Percentiles rank a stretch among this genome's conserved stretches.
These are phyloP conservation scores for Fragaria nilgerrensis DNA, from an alignment of 306 rosid species.

Conservation along the genomic window DNA sequence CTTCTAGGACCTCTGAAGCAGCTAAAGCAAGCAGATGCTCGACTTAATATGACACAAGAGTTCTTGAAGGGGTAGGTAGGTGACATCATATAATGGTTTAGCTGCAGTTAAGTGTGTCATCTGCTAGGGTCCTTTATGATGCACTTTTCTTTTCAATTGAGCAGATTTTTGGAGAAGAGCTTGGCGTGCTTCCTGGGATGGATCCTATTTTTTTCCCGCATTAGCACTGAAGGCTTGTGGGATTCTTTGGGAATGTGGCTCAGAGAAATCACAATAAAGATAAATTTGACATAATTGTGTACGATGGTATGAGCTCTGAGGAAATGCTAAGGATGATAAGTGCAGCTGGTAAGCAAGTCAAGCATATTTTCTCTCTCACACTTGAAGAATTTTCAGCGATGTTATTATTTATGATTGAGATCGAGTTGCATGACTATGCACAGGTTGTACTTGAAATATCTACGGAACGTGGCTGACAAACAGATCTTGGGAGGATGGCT, in stretches of 20 bases:
- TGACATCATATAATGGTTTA: slow-evolving; percentile 27
- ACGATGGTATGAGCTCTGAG: slow-evolving; percentile 82
- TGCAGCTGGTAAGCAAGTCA: slow-evolving; percentile 78
- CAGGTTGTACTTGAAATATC: slow-evolving; percentile 80
- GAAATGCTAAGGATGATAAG: slow-evolving; percentile 75
- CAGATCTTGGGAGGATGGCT: slow-evolving; percentile 91
- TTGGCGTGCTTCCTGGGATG: slow-evolving; percentile 91
- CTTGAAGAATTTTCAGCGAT: background rate
- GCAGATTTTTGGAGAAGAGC: slow-evolving; percentile 96
- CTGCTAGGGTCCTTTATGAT: background rate
- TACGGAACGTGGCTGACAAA: slow-evolving; percentile 75
- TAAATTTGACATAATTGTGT: slow-evolving; percentile 68
- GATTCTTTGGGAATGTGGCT: slow-evolving; percentile 46
- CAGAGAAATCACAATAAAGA: slow-evolving; percentile 40
- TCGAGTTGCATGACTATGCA: slow-evolving; percentile 16
- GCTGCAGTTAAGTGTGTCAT: slow-evolving; percentile 11
- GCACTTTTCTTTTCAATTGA: slow-evolving; percentile 14
- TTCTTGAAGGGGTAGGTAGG: slow-evolving; percentile 92
- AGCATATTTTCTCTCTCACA: slow-evolving; percentile 14
- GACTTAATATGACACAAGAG: slow-evolving; percentile 78
- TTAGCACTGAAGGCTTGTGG: slow-evolving; percentile 63
- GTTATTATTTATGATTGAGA: slow-evolving; percentile 16
- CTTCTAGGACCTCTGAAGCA: slow-evolving; percentile 78
- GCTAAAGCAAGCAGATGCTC: slow-evolving; percentile 83
- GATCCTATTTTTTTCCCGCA: slow-evolving; percentile 65